Conservation (phyloP, 164 flowering plant genomes). For the Pachysandra terminalis region DNA sequence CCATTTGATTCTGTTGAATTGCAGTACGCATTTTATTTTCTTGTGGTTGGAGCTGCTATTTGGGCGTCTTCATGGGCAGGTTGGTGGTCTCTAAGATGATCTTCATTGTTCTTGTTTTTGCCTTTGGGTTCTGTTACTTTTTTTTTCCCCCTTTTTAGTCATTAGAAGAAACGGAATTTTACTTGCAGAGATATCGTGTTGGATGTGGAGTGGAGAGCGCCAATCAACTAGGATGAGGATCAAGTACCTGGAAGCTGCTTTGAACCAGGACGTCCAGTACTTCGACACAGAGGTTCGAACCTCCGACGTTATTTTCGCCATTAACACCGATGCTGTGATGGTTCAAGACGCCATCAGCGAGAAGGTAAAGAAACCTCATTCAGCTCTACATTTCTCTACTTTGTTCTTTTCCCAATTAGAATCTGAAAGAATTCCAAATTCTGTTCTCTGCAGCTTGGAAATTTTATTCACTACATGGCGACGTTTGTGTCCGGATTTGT, state of each 20-base stretch:
- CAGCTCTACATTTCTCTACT: neutral
- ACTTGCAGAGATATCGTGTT: slow-evolving; percentile 88
- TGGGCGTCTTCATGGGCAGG: slow-evolving; percentile 99
- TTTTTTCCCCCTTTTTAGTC: neutral
- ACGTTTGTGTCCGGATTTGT: slow-evolving; percentile 91
- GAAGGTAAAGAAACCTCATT: slow-evolving; percentile 49
- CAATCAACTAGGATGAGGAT: slow-evolving; percentile 95
- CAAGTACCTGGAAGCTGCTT: slow-evolving; percentile 83
- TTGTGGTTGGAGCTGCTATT: slow-evolving; percentile 93
- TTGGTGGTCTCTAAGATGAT: slow-evolving; percentile 12
- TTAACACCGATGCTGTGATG: slow-evolving; percentile 86
- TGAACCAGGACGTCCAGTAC: slow-evolving; percentile 89
- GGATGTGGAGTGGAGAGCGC: slow-evolving; percentile 99
- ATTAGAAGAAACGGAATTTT: slow-evolving; percentile 10
- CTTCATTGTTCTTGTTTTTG: slow-evolving; percentile 4
- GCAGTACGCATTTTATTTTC: slow-evolving; percentile 95
- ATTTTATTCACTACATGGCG: slow-evolving; percentile 93
- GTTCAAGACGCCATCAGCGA: slow-evolving; percentile 99
- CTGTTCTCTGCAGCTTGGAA: slow-evolving; percentile 65
- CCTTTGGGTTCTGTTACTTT: neutral
- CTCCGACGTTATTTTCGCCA: slow-evolving; percentile 86
- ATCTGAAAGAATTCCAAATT: slow-evolving; percentile 7
- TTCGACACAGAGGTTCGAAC: slow-evolving; percentile 93
- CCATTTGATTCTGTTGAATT: slow-evolving; percentile 17
- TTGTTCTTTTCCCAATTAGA: neutral